Percentiles rank a stretch among this genome's conserved stretches.
Conservation (phyloP, 768 basidiomycete genomes). For the Tylopilus subfusipes region DNA sequence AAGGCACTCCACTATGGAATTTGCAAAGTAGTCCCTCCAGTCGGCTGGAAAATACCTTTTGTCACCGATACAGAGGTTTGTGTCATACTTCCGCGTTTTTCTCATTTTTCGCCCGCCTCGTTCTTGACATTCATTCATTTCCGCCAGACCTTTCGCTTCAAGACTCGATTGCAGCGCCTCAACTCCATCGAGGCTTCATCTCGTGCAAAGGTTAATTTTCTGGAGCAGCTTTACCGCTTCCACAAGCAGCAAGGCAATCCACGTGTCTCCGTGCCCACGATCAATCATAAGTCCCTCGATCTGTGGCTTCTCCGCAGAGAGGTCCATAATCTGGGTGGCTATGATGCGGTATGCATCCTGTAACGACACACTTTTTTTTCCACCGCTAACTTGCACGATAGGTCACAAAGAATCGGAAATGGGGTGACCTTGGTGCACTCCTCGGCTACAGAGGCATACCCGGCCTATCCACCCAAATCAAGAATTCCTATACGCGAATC, state of each 20-base stretch:
- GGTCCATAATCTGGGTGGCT: conserved; percentile 85
- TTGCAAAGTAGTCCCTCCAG: conserved; percentile 93
- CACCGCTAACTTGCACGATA: conserved; percentile 35
- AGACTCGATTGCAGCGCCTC: conserved; percentile 89
- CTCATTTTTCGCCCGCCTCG: conserved; percentile 12
- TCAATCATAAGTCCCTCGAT: conserved; percentile 91
- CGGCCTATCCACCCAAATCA: conserved; percentile 82
- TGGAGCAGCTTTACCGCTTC: conserved; percentile 95
- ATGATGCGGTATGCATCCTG: conserved; percentile 64
- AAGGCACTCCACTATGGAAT: conserved; percentile 78
- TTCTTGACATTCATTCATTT: conserved; percentile 26
- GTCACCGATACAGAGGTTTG: conserved; percentile 90
- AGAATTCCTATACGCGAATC: conserved; percentile 84
- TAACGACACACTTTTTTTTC: conserved; percentile 15
- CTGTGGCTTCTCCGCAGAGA: conserved; percentile 92
- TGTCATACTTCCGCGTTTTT: conserved; percentile 26
- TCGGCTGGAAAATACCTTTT: conserved; percentile 94
- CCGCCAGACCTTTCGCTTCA: conserved; percentile 80
- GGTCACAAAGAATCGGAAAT: conserved; percentile 83
- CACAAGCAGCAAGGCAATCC: conserved; percentile 94
- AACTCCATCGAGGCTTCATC: conserved; percentile 98
- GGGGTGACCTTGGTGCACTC: conserved; percentile 80
- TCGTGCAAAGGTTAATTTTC: conserved; percentile 93
- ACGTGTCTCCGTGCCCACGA: conserved; percentile 87
- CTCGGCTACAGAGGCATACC: conserved; percentile 82